Percentiles rank a stretch among this genome's conserved stretches.
Conservation (phyloP, 78 protist species). For the Guillardia theta region DNA sequence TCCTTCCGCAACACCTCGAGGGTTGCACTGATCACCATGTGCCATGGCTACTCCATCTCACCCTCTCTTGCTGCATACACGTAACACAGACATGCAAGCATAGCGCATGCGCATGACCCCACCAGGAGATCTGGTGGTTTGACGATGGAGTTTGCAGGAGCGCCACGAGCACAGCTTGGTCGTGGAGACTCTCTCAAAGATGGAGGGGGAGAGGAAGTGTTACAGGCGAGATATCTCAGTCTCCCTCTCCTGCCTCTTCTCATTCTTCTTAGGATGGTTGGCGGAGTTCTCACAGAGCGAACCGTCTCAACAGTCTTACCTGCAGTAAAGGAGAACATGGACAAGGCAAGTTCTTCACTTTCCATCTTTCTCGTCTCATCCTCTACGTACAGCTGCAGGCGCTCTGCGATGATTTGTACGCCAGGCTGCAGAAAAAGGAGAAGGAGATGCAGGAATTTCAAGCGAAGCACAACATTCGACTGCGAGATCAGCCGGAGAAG, state of each 20-base stretch:
- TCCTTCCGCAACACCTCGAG: too few relatives aligned
- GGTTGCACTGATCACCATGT: too few relatives aligned
- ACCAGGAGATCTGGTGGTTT: not conserved
- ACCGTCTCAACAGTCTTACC: not conserved
- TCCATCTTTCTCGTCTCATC: not conserved
- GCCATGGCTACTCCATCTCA: too few relatives aligned
- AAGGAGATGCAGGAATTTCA: slow-evolving; percentile 1
- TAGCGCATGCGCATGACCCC: too few relatives aligned
- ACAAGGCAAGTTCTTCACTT: not conserved
- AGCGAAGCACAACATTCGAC: not conserved
- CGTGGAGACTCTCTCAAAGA: not conserved
- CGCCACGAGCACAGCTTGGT: slow-evolving; percentile 2
- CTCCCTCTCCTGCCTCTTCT: not conserved
- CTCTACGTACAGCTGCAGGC: not conserved
- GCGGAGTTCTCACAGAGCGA: not conserved
- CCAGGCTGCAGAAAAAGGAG: not conserved
- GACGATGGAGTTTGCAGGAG: too few relatives aligned
- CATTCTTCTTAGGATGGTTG: not conserved
- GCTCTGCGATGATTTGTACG: not conserved
- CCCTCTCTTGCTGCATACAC: too few relatives aligned
- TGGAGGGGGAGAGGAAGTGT: not conserved
- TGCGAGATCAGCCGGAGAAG: too few relatives aligned
- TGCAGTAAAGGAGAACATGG: not conserved
- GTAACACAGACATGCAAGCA: too few relatives aligned
- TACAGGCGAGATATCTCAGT: not conserved